Percentiles rank a stretch among this genome's conserved stretches.
These are phyloP conservation scores for Tetrahymena elliotti DNA, from an alignment of 73 alveolate species.

Conservation along the genomic window DNA sequence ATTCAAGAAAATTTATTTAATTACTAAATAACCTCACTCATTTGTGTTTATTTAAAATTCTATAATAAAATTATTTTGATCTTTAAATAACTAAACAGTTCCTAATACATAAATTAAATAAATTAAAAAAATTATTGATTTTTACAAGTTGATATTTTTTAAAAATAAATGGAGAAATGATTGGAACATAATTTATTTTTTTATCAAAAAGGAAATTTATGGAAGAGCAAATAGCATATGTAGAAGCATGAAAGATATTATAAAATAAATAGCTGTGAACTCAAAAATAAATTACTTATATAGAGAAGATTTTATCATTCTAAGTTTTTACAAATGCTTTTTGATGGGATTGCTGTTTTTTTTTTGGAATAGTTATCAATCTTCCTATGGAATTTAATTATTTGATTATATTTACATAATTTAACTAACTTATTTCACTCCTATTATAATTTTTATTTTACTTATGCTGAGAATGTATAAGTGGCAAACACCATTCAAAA, in stretches of 20 bases:
- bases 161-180: too few relatives aligned
- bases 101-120: too few relatives aligned
- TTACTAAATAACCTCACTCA: too few relatives aligned
- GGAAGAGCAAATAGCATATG: neutral
- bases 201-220: neutral
- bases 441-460: neutral
- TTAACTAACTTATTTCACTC: neutral
- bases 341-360: neutral
- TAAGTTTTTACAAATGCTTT: neutral
- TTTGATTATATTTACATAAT: neutral
- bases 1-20: too few relatives aligned
- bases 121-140: too few relatives aligned
- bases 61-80: too few relatives aligned
- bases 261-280: neutral
- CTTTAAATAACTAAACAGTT: too few relatives aligned
- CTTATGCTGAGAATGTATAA: neutral
- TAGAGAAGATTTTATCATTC: neutral
- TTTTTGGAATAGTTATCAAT: neutral
- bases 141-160: too few relatives aligned
- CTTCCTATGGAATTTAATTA: neutral
- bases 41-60: too few relatives aligned
- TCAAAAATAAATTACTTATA: neutral
- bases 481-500: neutral
- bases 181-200: neutral
- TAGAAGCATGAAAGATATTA: neutral